phyloP scores from a whole-genome alignment of 305 asterid species.

The Fraxinus greggii region DNA sequence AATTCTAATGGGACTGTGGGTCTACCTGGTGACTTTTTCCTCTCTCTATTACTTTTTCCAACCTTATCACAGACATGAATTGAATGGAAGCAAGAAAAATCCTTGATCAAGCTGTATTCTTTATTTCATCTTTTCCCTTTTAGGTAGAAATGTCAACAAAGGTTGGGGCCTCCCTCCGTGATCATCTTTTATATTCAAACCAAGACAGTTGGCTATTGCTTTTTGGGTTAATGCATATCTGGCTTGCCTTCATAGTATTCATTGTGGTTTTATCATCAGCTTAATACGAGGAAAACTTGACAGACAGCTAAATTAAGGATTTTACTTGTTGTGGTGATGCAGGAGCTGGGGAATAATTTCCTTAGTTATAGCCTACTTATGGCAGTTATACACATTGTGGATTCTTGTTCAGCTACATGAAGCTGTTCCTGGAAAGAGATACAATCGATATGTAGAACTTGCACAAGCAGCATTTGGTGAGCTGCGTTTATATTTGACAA shows the following conservation, averaged over 20 bases:
- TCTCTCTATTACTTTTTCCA: constrained; percentile 25
- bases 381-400: constrained; percentile 97
- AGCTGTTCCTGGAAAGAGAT: constrained; percentile 97
- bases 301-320: neutral
- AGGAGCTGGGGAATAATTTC: constrained; percentile 98
- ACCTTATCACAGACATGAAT: constrained; percentile 37
- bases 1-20: neutral
- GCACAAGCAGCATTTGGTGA: constrained; percentile 98
- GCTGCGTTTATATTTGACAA: constrained; percentile 18
- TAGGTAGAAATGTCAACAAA: constrained; percentile 23
- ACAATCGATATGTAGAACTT: constrained; percentile 92
- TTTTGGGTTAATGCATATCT: neutral
- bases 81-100: constrained; percentile 38
- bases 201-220: constrained; percentile 25
- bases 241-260: neutral
- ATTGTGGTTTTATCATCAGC: neutral
- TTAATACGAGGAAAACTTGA: neutral
- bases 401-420: constrained; percentile 92
- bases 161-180: constrained; percentile 31
- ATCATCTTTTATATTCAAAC: constrained; percentile 3
- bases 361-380: constrained; percentile 69
- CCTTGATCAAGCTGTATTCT: constrained; percentile 17
- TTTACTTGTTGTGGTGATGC: constrained; percentile 6
- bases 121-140: constrained; percentile 34
- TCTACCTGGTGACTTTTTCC: neutral